Evolutionary conservation across 495 filamentous ascomycete genomes (phyloP), one percentile per base, ranked within the genome.

Genomic region (Coniosporium apollinis): DNA sequence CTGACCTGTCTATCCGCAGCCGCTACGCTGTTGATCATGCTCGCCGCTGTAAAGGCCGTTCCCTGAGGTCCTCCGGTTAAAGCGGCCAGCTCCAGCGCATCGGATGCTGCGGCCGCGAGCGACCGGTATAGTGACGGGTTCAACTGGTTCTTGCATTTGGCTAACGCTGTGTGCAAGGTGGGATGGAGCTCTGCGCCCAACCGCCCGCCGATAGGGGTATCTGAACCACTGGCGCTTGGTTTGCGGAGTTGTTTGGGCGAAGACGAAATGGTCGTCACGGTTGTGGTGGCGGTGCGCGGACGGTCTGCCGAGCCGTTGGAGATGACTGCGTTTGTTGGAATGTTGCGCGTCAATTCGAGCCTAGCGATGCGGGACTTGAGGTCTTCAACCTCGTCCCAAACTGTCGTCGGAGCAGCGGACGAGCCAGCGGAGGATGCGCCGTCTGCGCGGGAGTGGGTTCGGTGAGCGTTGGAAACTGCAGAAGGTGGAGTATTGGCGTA

Each of bases 311-410:
- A 78, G 4, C 66, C 70, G 33, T 69, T 72, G 0, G 82, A 79
- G 32, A 89, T 76, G 3, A 78, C 79, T 19, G 78, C 79, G 28
- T 72, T 77, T 1, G 83, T 84, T 1, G 87, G 85, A 9, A 85
- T 58, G 51, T 83, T 92, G 19, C 86, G 85, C 3, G 82, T 91
- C 35, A 87, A 52, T 51, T 97, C 89, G n/a, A 97, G 67, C 30
- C 82, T 82, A 40, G 79, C 74, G 43, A 97, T 93, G 15, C 91
- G 73, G 7, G 83, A 87, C 51, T 96, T 97, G 9, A 97, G 60
- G 36, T 96, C 91, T 45, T 97, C 89, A 14, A 97, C 59, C 56
- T 97, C 89, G 53, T 97, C 89, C 91, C 91, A 97, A 7, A 97
- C 82, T 1, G 82, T 91, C 2, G 89, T 92, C 15, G 85, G 79